Conservation (phyloP, 2,329 filamentous ascomycete genomes). For the Sarocladiaceae sp. region DNA sequence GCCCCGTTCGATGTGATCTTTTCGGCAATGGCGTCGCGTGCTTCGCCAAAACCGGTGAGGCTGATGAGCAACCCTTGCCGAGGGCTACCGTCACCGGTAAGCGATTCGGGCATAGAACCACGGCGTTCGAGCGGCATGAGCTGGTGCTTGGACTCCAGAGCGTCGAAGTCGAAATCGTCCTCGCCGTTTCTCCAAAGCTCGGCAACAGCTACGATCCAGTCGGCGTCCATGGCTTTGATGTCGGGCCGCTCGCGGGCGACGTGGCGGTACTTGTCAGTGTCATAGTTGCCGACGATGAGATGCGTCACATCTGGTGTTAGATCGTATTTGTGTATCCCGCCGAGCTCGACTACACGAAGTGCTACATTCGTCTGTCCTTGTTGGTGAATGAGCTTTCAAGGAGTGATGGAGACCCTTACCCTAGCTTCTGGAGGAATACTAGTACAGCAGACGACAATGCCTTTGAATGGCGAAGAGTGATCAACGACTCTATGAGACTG, state of each 20-base stretch:
- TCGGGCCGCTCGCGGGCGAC: slow-evolving; percentile 87
- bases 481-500: slow-evolving; percentile 35
- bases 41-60: slow-evolving; percentile 54
- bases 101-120: slow-evolving; percentile 27
- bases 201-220: slow-evolving; percentile 79
- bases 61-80: slow-evolving; percentile 43
- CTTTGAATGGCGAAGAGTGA: slow-evolving; percentile 60
- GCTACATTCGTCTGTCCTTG: slow-evolving; percentile 25
- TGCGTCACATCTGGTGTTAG: slow-evolving; percentile 96
- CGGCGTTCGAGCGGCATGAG: slow-evolving; percentile 59
- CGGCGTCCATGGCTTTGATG: slow-evolving; percentile 74
- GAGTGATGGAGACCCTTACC: slow-evolving; percentile 43
- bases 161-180: slow-evolving; percentile 67
- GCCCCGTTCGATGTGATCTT: slow-evolving; percentile 68
- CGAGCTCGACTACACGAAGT: slow-evolving; percentile 70
- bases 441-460: slow-evolving; percentile 82
- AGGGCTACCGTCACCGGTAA: slow-evolving; percentile 16
- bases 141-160: slow-evolving; percentile 63
- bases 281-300: slow-evolving; percentile 82
- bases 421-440: slow-evolving; percentile 75
- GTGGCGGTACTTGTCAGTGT: slow-evolving; percentile 93
- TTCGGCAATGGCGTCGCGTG: slow-evolving; percentile 67
- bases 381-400: slow-evolving; percentile 7
- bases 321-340: slow-evolving; percentile 82
- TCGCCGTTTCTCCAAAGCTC: slow-evolving; percentile 72